phyloP scores from a whole-genome alignment of 75 land plant species.

The Sequoiadendron giganteum region DNA sequence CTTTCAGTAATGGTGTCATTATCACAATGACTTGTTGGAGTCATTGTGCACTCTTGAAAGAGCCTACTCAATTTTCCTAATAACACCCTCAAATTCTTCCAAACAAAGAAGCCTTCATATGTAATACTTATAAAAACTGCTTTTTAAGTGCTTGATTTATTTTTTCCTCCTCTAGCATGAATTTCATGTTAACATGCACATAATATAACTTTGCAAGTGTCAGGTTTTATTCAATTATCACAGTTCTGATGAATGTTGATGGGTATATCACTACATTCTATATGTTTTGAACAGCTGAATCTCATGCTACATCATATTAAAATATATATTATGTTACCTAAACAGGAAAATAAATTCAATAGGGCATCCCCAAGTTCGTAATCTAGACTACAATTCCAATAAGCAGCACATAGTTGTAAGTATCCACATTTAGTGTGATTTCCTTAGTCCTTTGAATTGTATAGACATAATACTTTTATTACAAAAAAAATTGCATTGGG shows the following conservation, averaged over 20 bases:
- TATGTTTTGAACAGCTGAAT: background rate
- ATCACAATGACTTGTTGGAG: background rate
- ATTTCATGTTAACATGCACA: background rate
- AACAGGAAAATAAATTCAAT: constrained; percentile 70
- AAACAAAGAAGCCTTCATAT: background rate
- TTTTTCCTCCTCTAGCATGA: background rate
- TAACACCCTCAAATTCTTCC: background rate
- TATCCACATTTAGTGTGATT: background rate
- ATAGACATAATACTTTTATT: background rate
- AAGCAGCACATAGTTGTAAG: constrained; percentile 77
- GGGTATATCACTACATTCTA: background rate
- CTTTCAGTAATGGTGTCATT: background rate
- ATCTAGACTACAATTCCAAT: constrained; percentile 76
- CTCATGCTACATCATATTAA: background rate
- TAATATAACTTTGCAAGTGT: background rate
- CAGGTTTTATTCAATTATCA: background rate
- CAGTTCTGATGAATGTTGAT: background rate
- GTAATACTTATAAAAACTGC: background rate
- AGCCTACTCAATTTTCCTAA: background rate
- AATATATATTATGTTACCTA: background rate
- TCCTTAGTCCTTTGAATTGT: background rate
- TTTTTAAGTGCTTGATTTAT: background rate
- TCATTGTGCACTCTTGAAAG: background rate
- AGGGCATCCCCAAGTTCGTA: constrained; percentile 77
- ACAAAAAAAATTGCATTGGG: background rate